A percentile compares a stretch with the other conserved stretches of the same genome.
Evolutionary conservation across 768 basidiomycete genomes (phyloP).

Genomic region (Agrocybe praecox): DNA sequence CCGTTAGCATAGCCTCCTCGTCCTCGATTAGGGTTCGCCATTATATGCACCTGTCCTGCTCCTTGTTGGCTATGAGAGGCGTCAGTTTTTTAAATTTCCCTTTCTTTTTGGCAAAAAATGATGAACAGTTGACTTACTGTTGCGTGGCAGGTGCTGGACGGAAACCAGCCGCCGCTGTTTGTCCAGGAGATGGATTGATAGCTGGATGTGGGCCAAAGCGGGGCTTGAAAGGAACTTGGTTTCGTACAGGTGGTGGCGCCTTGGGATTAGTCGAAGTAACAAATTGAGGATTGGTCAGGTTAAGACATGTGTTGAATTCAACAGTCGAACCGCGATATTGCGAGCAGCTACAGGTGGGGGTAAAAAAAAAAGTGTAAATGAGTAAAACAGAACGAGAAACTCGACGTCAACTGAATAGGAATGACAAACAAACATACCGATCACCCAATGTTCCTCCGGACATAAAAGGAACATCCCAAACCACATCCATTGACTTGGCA

Average conservation of each 20-base stretch:
- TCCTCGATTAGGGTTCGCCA: conserved; percentile 74
- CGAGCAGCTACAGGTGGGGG: conserved; percentile 18
- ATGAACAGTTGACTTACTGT: conserved; percentile 28
- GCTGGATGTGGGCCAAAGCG: conserved; percentile 67
- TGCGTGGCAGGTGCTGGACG: conserved; percentile 47
- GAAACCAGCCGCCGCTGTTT: conserved; percentile 63
- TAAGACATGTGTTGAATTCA: conserved; percentile 86
- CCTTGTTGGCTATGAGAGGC: conserved; percentile 24
- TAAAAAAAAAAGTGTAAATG: neutral
- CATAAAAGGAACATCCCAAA: conserved; percentile 97
- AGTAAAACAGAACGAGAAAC: neutral
- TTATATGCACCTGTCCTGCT: conserved; percentile 60
- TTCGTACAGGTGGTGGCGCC: conserved; percentile 48
- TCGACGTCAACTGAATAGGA: neutral
- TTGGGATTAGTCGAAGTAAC: conserved; percentile 72
- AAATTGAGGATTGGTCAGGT: conserved; percentile 86
- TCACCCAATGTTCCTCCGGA: conserved; percentile 86
- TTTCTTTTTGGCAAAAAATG: conserved; percentile 1
- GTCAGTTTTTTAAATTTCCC: neutral
- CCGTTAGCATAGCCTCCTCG: conserved; percentile 32
- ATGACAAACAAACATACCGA: conserved; percentile 60
- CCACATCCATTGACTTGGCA: conserved; percentile 86
- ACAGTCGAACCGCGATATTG: conserved; percentile 87
- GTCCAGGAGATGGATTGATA: conserved; percentile 56
- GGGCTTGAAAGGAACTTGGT: conserved; percentile 62